Conservation (phyloP, 192 early-diverging fungal species). For the Backusella parvicylindrica region DNA sequence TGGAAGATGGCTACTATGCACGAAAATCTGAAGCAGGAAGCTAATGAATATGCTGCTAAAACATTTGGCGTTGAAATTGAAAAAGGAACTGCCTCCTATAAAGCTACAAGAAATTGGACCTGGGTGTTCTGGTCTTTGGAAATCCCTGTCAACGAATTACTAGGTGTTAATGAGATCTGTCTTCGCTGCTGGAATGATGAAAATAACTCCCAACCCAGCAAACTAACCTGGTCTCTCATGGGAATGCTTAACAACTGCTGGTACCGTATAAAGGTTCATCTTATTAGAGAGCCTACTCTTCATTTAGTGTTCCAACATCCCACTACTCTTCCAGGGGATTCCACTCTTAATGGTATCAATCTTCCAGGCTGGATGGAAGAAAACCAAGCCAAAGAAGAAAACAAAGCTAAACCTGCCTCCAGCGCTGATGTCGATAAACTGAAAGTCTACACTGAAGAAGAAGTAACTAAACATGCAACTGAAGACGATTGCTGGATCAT, state of each 20-base stretch:
- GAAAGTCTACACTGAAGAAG: conserved; percentile 47
- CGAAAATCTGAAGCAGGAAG: conserved; percentile 13
- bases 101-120: neutral
- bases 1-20: conserved; percentile 69
- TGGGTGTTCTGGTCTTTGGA: neutral
- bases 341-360: neutral
- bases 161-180: conserved; percentile 45
- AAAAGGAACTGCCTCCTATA: neutral
- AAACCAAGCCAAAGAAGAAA: neutral
- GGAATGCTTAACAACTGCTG: conserved; percentile 77
- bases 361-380: conserved; percentile 51
- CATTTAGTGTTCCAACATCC: conserved; percentile 48
- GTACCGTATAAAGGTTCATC: conserved; percentile 50
- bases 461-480: conserved; percentile 64
- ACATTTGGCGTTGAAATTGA: neutral
- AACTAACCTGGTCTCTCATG: conserved; percentile 67
- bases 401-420: neutral
- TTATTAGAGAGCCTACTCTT: conserved; percentile 7
- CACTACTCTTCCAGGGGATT: conserved; percentile 30
- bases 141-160: conserved; percentile 32
- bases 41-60: neutral
- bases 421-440: neutral
- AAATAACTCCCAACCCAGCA: conserved; percentile 57
- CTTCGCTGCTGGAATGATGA: conserved; percentile 62
- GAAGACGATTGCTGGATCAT: conserved; percentile 79